phyloP scores from a whole-genome alignment of 2,329 filamentous ascomycete species.

The Chaetothyriales sp. region DNA sequence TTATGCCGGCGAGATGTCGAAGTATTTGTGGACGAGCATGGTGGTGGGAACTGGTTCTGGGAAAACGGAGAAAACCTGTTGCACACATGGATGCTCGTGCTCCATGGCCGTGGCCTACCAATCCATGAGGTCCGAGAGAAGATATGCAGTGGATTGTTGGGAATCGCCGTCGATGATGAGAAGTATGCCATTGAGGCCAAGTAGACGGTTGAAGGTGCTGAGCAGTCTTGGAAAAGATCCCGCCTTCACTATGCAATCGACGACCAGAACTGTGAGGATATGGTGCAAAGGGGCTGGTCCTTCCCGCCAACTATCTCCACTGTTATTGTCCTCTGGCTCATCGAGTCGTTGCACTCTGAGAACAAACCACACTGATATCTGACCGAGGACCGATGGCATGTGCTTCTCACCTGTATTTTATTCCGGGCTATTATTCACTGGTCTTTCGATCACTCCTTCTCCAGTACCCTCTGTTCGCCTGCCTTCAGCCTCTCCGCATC shows the following conservation, averaged over 20 bases:
- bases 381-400: too few species aligned
- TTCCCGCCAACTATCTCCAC: too few species aligned
- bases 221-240: not conserved
- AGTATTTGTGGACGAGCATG: conserved; percentile 29
- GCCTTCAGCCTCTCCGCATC: too few species aligned
- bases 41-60: conserved; percentile 44
- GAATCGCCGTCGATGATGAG: conserved; percentile 5
- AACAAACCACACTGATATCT: too few species aligned
- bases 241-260: not conserved
- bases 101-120: conserved; percentile 40
- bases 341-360: too few species aligned
- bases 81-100: conserved; percentile 43
- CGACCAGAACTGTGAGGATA: too few species aligned
- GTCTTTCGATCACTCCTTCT: too few species aligned
- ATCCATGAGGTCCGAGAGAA: conserved; percentile 23
- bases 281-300: too few species aligned
- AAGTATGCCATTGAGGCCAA: not conserved
- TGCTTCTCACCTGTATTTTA: too few species aligned
- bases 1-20: conserved; percentile 44
- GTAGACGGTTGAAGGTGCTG: not conserved
- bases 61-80: conserved; percentile 49
- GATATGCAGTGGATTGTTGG: conserved; percentile 9
- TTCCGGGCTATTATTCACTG: too few species aligned
- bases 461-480: too few species aligned
- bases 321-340: too few species aligned